Base-by-base conservation (phyloP, 176 grass and related monocot genomes). In the Olyra latifolia region DNA sequence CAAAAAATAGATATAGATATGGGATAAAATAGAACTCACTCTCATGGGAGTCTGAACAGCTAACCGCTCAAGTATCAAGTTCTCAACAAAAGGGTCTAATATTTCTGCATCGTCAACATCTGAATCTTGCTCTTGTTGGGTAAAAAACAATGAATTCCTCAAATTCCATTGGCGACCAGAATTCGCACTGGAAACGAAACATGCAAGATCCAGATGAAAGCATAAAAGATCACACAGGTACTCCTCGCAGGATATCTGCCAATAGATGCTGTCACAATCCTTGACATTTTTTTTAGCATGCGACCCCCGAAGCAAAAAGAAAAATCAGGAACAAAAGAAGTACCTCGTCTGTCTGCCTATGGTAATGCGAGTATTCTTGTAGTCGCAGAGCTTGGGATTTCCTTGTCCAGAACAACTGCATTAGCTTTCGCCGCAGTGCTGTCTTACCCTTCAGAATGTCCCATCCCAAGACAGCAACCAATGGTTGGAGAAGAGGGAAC, bases 381-480 rank as follows among this genome's bases (percentile, higher is more conserved):
- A 88, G 75, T 86, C 77, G 87, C 39, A 98, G 43, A 68, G 83
- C 23, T 85, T 98, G 86, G 82, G 92, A 94, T 91, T 93, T 98
- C 77, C 95, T 98, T 89, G 88, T 93, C 95, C 95, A 98, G 65
- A 91, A 92, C 50, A 98, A 56, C 71, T 80, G 82, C 95, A 98
- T 91, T 77, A 98, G 73, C 61, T 92, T 94, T 88, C 89, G 86
- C 53, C 92, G 80, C 61, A 89, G 78, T 78, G 54, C 39, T 78
- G 92, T 98, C 82, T 93, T 98, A 66, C 92, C 92, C 66, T 93
- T 94, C 77, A 98, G 69, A 57, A 94, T 80, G 91, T 95, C 95
- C 95, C 95, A 98, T 30, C 95, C 95, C 74, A 98, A 87, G 55
- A 94, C 88, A 78, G 95, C 95, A 74, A 93, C 84, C 75, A 98